A percentile compares a stretch with the other conserved stretches of the same genome.
Evolutionary conservation across 2,329 filamentous ascomycete genomes (phyloP).

Genomic region (Periconia digitata): DNA sequence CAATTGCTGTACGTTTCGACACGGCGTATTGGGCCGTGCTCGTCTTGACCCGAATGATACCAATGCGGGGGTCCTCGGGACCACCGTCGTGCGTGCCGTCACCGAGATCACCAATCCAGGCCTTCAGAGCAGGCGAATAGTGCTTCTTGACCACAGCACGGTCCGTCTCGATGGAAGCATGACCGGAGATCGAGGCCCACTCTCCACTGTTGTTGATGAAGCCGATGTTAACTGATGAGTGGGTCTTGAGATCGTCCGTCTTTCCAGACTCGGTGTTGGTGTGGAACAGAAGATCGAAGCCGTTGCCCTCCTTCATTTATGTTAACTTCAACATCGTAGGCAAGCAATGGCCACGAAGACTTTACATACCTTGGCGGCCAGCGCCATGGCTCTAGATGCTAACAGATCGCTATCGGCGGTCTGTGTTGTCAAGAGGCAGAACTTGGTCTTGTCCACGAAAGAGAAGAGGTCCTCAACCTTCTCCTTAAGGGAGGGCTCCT

Average conservation of each 20-base stretch:
- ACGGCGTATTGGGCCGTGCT: conserved; percentile 73
- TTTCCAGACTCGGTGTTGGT: conserved; percentile 90
- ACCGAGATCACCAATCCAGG: conserved; percentile 79
- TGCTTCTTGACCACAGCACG: conserved; percentile 66
- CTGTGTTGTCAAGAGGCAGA: conserved; percentile 85
- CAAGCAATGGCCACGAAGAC: not conserved
- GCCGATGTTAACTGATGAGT: conserved; percentile 76
- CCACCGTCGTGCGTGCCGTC: conserved; percentile 83
- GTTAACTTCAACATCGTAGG: not conserved
- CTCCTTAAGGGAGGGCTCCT: conserved; percentile 69
- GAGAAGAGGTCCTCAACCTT: conserved; percentile 74
- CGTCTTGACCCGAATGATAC: conserved; percentile 75
- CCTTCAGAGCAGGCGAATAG: conserved; percentile 73
- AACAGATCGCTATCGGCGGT: conserved; percentile 66
- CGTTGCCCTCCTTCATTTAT: conserved; percentile 66
- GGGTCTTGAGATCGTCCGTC: conserved; percentile 73
- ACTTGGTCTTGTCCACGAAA: conserved; percentile 75
- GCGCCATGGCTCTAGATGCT: conserved; percentile 81
- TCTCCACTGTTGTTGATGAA: conserved; percentile 77
- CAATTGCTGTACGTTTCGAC: conserved; percentile 62
- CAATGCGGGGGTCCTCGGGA: conserved; percentile 78
- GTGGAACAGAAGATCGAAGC: conserved; percentile 84
- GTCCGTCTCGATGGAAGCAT: conserved; percentile 69
- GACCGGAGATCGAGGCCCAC: conserved; percentile 85
- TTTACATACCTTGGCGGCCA: conserved; percentile 69